A percentile compares a stretch with the other conserved stretches of the same genome.
Conservation (phyloP, 2,329 filamentous ascomycete genomes). For the Metarhizium humberi region DNA sequence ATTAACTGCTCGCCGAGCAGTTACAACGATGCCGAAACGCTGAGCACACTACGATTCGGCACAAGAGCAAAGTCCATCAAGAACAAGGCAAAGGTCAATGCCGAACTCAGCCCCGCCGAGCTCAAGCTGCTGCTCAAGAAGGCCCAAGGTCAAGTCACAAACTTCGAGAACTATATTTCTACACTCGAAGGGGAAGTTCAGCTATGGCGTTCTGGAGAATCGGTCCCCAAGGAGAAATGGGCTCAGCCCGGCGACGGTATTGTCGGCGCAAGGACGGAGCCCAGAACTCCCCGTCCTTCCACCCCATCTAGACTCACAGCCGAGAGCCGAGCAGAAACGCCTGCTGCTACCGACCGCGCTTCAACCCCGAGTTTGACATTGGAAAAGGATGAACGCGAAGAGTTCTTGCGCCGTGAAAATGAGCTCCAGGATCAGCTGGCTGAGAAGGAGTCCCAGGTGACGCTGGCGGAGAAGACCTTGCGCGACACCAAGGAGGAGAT, state of each 20-base stretch:
- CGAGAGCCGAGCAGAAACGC: slow-evolving; percentile 55
- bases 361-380: slow-evolving; percentile 80
- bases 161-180: slow-evolving; percentile 78
- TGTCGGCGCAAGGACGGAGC: slow-evolving; percentile 29
- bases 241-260: slow-evolving; percentile 51
- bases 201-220: slow-evolving; percentile 79
- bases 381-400: slow-evolving; percentile 94
- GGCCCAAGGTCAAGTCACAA: slow-evolving; percentile 79
- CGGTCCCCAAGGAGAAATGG: slow-evolving; percentile 85
- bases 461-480: slow-evolving; percentile 69
- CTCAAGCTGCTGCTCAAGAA: slow-evolving; percentile 90
- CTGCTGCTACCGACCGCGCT: slow-evolving; percentile 65
- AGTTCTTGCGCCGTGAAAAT: slow-evolving; percentile 90
- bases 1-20: slow-evolving; percentile 99
- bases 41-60: slow-evolving; percentile 88
- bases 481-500: slow-evolving; percentile 82
- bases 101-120: slow-evolving; percentile 89
- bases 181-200: slow-evolving; percentile 78
- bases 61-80: slow-evolving; percentile 97
- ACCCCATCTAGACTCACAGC: slow-evolving; percentile 40
- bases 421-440: slow-evolving; percentile 94
- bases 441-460: slow-evolving; percentile 79
- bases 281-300: slow-evolving; percentile 39
- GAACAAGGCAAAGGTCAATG: slow-evolving; percentile 99
- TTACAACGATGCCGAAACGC: slow-evolving; percentile 93